Percentiles rank a stretch among this genome's conserved stretches.
phyloP scores from a whole-genome alignment of 805 yeast species.

The Suhomyces vadensis region DNA sequence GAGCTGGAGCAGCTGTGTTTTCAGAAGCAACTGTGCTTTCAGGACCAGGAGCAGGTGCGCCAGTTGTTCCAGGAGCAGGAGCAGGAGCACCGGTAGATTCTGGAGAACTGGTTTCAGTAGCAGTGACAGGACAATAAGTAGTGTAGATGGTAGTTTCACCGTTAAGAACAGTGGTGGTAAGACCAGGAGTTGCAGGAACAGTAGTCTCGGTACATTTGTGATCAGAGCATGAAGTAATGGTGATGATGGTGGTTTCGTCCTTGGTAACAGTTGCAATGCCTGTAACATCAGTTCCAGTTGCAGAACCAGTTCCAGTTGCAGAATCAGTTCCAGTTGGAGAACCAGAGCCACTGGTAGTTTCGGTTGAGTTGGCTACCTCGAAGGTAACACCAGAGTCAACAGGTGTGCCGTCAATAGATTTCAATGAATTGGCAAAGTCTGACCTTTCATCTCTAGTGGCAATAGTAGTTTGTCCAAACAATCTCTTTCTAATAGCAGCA shows the following conservation, averaged over 20 bases:
- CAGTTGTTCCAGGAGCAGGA: slow-evolving; percentile 10
- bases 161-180: slow-evolving; percentile 32
- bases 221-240: slow-evolving; percentile 42
- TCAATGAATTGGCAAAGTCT: slow-evolving; percentile 24
- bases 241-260: slow-evolving; percentile 25
- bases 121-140: slow-evolving; percentile 36
- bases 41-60: slow-evolving; percentile 9
- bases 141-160: slow-evolving; percentile 42
- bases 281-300: slow-evolving; percentile 18
- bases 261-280: slow-evolving; percentile 30
- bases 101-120: slow-evolving; percentile 10
- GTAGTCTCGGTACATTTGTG: slow-evolving; percentile 24
- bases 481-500: slow-evolving; percentile 42
- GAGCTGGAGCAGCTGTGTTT: slow-evolving; percentile 7
- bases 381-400: slow-evolving; percentile 17
- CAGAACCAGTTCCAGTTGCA: slow-evolving; percentile 19
- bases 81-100: slow-evolving; percentile 6
- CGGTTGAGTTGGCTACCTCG: slow-evolving; percentile 17
- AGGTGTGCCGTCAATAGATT: slow-evolving; percentile 27
- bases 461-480: slow-evolving; percentile 22
- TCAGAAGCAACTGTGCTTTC: slow-evolving; percentile 14
- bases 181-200: slow-evolving; percentile 16
- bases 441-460: slow-evolving; percentile 33
- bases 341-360: neutral
- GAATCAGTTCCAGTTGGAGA: slow-evolving; percentile 21